A percentile compares a stretch with the other conserved stretches of the same genome.
phyloP scores from a whole-genome alignment of 805 yeast species.

The Wickerhamomyces hampshirensis region DNA sequence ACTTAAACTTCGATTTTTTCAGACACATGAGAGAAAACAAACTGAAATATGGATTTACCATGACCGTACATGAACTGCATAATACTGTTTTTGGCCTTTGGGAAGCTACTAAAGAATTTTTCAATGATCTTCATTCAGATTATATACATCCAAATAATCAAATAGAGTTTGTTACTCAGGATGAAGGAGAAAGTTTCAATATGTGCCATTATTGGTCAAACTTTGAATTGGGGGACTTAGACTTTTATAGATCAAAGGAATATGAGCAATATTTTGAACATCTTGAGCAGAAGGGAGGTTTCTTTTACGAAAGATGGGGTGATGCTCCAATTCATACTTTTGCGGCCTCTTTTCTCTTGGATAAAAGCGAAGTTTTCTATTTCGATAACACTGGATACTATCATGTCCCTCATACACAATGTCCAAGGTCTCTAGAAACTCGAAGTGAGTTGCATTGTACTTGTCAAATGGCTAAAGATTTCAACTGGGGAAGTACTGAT shows the following conservation, averaged over 20 bases:
- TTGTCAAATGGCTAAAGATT: slow-evolving; percentile 36
- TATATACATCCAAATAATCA: slow-evolving; percentile 47
- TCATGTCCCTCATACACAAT: slow-evolving; percentile 56
- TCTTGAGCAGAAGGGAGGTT: slow-evolving; percentile 69
- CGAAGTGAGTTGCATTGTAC: slow-evolving; percentile 45
- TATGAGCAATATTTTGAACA: slow-evolving; percentile 57
- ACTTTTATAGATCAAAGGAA: slow-evolving; percentile 54
- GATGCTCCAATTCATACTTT: slow-evolving; percentile 90
- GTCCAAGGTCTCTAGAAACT: slow-evolving; percentile 45
- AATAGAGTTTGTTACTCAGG: slow-evolving; percentile 58
- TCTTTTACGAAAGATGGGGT: slow-evolving; percentile 88
- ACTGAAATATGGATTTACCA: slow-evolving; percentile 62
- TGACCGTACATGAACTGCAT: slow-evolving; percentile 58
- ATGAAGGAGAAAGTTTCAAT: slow-evolving; percentile 61
- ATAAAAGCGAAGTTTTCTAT: slow-evolving; percentile 56
- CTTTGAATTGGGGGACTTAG: slow-evolving; percentile 70
- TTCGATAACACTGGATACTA: slow-evolving; percentile 73
- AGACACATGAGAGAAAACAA: slow-evolving; percentile 47
- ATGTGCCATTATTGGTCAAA: slow-evolving; percentile 82
- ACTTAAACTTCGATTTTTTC: slow-evolving; percentile 60
- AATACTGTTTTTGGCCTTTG: slow-evolving; percentile 62
- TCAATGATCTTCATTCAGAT: slow-evolving; percentile 39
- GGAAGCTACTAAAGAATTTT: slow-evolving; percentile 46
- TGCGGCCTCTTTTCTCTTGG: slow-evolving; percentile 59
- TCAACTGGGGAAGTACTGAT: slow-evolving; percentile 23